Evolutionary conservation across 257 asterid species (phyloP).

Genomic region (Salvia hispanica): DNA sequence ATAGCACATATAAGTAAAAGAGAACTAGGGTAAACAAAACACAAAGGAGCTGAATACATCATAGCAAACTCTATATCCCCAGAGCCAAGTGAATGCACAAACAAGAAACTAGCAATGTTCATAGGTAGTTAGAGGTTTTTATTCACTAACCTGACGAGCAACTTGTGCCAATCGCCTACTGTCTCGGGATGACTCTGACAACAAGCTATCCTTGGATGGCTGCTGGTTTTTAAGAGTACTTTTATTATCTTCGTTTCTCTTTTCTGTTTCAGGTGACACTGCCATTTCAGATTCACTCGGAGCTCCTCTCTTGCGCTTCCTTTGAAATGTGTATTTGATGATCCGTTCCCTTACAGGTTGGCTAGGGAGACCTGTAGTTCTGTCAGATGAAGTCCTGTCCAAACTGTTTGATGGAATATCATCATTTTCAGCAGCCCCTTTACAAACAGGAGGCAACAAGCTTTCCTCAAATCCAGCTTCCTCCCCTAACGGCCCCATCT

Average conservation of each 20-base stretch:
- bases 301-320: slow-evolving; percentile 70
- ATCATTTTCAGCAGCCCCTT: slow-evolving; percentile 39
- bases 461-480: slow-evolving; percentile 39
- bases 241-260: slow-evolving; percentile 32
- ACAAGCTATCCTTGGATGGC: slow-evolving; percentile 40
- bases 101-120: slow-evolving; percentile 13
- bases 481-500: slow-evolving; percentile 31
- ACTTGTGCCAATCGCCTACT: slow-evolving; percentile 63
- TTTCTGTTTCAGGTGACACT: slow-evolving; percentile 36
- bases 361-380: slow-evolving; percentile 27
- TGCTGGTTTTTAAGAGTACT: slow-evolving; percentile 31
- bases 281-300: slow-evolving; percentile 40
- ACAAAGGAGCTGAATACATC: slow-evolving; percentile 6
- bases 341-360: slow-evolving; percentile 48
- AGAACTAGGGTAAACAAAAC: slow-evolving; percentile 2
- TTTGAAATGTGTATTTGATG: slow-evolving; percentile 75
- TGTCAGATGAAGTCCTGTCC: slow-evolving; percentile 28
- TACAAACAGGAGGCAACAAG: slow-evolving; percentile 30
- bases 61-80: not conserved
- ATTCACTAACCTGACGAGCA: slow-evolving; percentile 72
- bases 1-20: not conserved
- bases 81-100: slow-evolving; percentile 21
- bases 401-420: slow-evolving; percentile 17
- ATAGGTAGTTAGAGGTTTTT: slow-evolving; percentile 10
- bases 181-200: slow-evolving; percentile 53